These are phyloP conservation scores for Aspergillus avenaceus DNA, from an alignment of 495 filamentous ascomycete species.

Conservation along the genomic window DNA sequence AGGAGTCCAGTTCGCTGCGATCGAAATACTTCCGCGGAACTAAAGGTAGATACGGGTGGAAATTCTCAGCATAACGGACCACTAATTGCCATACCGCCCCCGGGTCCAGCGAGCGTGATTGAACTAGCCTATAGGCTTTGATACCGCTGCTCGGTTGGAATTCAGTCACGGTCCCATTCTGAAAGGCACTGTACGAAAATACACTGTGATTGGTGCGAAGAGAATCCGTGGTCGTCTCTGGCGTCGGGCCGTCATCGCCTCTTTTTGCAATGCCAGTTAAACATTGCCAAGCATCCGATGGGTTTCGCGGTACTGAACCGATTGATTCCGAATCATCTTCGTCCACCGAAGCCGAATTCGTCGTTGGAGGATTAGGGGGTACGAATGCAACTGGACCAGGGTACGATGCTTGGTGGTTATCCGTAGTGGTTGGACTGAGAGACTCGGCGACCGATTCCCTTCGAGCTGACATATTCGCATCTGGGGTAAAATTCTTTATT, in stretches of 20 bases:
- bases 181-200: slow-evolving; percentile 26
- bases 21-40: slow-evolving; percentile 54
- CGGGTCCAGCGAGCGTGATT: slow-evolving; percentile 44
- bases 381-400: slow-evolving; percentile 37
- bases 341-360: slow-evolving; percentile 27
- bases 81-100: slow-evolving; percentile 49
- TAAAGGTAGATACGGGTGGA: slow-evolving; percentile 61
- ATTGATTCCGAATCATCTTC: slow-evolving; percentile 40
- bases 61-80: slow-evolving; percentile 49
- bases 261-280: slow-evolving; percentile 39
- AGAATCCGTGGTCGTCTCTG: slow-evolving; percentile 20
- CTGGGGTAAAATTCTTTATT: slow-evolving; percentile 36
- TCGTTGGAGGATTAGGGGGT: slow-evolving; percentile 28
- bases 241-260: slow-evolving; percentile 15
- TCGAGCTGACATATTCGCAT: slow-evolving; percentile 18
- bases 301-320: slow-evolving; percentile 40
- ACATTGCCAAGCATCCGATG: slow-evolving; percentile 49
- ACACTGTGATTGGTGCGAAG: slow-evolving; percentile 17
- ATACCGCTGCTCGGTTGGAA: slow-evolving; percentile 31
- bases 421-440: slow-evolving; percentile 26
- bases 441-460: slow-evolving; percentile 25
- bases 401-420: slow-evolving; percentile 27
- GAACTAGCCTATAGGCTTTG: slow-evolving; percentile 48
- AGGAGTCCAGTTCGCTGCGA: slow-evolving; percentile 41
- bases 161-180: slow-evolving; percentile 25